Evolutionary conservation across 305 asterid species (phyloP).

Genomic region (Euphrasia arctica): DNA sequence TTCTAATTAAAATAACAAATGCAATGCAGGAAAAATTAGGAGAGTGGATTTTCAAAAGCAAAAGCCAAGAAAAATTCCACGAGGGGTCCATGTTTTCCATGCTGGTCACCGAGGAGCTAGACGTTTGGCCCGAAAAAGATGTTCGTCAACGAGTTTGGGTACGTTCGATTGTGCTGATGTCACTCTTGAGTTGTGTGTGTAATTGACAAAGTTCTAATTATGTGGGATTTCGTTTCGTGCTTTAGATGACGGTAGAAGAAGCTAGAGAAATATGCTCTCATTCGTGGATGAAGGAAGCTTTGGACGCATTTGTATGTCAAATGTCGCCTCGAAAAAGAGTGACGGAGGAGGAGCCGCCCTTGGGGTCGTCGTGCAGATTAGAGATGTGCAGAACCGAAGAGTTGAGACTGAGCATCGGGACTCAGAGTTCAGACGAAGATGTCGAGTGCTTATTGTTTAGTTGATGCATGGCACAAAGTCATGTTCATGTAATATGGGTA

Average conservation of each 20-base stretch:
- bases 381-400: conserved; percentile 35
- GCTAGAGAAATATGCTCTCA: conserved; percentile 55
- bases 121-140: conserved; percentile 72
- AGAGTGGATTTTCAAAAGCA: conserved; percentile 74
- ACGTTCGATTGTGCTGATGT: conserved; percentile 20
- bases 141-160: conserved; percentile 60
- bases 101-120: conserved; percentile 58
- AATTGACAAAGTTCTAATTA: neutral
- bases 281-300: conserved; percentile 73
- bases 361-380: conserved; percentile 27
- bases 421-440: conserved; percentile 39
- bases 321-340: conserved; percentile 14
- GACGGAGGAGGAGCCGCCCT: conserved; percentile 10
- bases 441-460: conserved; percentile 31
- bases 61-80: conserved; percentile 59
- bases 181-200: neutral
- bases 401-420: conserved; percentile 24
- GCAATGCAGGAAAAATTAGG: conserved; percentile 54
- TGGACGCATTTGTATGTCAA: conserved; percentile 32
- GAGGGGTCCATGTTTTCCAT: conserved; percentile 73
- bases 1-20: neutral
- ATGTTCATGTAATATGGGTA: neutral
- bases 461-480: conserved; percentile 16
- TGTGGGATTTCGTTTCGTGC: neutral
- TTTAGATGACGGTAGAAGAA: conserved; percentile 54